phyloP scores from a whole-genome alignment of 83 land plant species.

The Diphasiastrum complanatum region DNA sequence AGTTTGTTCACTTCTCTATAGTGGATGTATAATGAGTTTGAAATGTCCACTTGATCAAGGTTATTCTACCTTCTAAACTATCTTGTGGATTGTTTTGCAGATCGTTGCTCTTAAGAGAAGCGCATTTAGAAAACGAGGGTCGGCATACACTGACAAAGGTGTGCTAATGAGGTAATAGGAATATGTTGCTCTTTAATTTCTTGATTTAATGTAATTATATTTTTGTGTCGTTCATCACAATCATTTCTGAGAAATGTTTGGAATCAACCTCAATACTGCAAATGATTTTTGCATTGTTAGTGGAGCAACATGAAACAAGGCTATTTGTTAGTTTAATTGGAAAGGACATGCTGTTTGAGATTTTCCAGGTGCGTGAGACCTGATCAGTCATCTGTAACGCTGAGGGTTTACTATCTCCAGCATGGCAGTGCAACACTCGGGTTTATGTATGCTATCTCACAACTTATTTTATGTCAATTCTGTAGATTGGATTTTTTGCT shows the following conservation, averaged over 20 bases:
- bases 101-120: conserved; percentile 43
- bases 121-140: conserved; percentile 51
- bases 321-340: not conserved
- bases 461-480: not conserved
- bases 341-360: not conserved
- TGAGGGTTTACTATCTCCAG: conserved; percentile 70
- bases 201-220: no score
- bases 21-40: no score
- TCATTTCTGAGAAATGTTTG: no score
- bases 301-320: not conserved
- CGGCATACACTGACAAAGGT: conserved; percentile 75
- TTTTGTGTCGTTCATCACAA: no score
- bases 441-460: conserved; percentile 51
- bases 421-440: conserved; percentile 90
- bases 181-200: not conserved
- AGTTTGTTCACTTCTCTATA: no score
- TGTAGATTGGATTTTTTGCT: not conserved
- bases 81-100: conserved; percentile 11
- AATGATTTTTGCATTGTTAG: no score
- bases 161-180: conserved; percentile 85
- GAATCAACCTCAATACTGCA: no score
- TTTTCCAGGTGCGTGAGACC: conserved; percentile 69
- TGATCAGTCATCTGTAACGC: conserved; percentile 74
- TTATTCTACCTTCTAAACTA: no score
- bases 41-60: no score